A percentile compares a stretch with the other conserved stretches of the same genome.
Evolutionary conservation across 371 early-diverging fungal species (phyloP).

Genomic region (Rhizomucor miehei): DNA sequence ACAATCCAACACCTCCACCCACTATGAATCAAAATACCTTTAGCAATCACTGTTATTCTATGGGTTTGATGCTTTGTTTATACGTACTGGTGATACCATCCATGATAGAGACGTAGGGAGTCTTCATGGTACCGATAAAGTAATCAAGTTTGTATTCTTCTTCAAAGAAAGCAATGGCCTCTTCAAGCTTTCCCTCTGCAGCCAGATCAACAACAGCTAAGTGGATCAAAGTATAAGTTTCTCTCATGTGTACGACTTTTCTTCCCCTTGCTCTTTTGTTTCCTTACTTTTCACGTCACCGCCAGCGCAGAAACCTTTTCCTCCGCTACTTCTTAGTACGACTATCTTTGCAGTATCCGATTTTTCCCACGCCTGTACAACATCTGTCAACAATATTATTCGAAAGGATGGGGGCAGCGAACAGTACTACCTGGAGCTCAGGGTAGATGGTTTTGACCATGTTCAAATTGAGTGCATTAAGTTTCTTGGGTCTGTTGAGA

Average conservation of each 20-base stretch:
- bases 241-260: too few relatives aligned
- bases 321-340: conserved; percentile 74
- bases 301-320: conserved; percentile 93
- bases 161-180: conserved; percentile 81
- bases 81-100: conserved; percentile 89
- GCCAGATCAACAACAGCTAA: conserved; percentile 50
- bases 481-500: conserved; percentile 84
- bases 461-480: conserved; percentile 84
- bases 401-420: too few relatives aligned
- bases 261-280: too few relatives aligned
- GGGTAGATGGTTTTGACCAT: conserved; percentile 87
- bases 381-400: conserved; percentile 4
- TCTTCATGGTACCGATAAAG: conserved; percentile 81
- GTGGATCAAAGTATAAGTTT: too few relatives aligned
- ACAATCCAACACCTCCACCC: conserved; percentile 97
- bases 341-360: conserved; percentile 88
- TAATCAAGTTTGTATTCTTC: conserved; percentile 94
- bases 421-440: conserved; percentile 81
- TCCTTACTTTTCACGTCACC: conserved; percentile 91
- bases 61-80: too few relatives aligned
- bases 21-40: conserved; percentile 42
- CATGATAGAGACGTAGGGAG: conserved; percentile 86
- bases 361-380: conserved; percentile 79
- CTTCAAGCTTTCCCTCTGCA: conserved; percentile 33
- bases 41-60: too few relatives aligned